Evolutionary conservation across 441 rosid genomes (phyloP), one percentile per base, ranked within the genome.

Genomic region (Omphalea diandra): DNA sequence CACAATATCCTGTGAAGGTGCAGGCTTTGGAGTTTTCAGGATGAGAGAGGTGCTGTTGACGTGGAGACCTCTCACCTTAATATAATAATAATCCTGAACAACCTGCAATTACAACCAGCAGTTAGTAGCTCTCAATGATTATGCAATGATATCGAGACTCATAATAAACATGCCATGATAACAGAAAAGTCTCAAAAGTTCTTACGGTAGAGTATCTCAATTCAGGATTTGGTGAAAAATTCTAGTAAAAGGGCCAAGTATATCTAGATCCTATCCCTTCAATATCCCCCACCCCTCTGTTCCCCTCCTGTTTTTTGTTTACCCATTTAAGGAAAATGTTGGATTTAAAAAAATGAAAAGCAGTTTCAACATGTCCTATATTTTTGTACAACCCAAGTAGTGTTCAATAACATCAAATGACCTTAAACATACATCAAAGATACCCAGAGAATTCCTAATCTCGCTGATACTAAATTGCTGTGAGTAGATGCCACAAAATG

Each of bases 61-160:
- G 52, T 35, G 40, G 2, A 72, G 75, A 67, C 67, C 74, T 76
- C 75, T 81, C 70, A 88, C 86, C 73, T 46, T 80, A 9, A 82
- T 80, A 73, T 81, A 56, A 83, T 87, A 89, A 77, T 82, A 95
- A 52, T 90, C 89, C 74, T 84, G 84, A 77, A 93, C 97, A 47
- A 96, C 99, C 99, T 95, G 86, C 78, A 73, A 66, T 62, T 15
- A 43, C 33, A 43, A 68, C 59, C 46, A 58, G 32, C 1, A n/a
- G 14, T n/a, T 56, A 44, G 27, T 35, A 69, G 22, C 36, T 38
- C 40, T 40, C 26, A 35, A 35, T 29, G 2, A 29, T 29, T n/a
- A 69, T 18, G 24, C 17, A 24, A 10, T 9, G 0, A 53, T 2
- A 54, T 35, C 22, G 44, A 41, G 14, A 24, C 33, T 4, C 35